Evolutionary conservation across 2,329 filamentous ascomycete species (phyloP).

Genomic region (Trichoderma oligosporum): DNA sequence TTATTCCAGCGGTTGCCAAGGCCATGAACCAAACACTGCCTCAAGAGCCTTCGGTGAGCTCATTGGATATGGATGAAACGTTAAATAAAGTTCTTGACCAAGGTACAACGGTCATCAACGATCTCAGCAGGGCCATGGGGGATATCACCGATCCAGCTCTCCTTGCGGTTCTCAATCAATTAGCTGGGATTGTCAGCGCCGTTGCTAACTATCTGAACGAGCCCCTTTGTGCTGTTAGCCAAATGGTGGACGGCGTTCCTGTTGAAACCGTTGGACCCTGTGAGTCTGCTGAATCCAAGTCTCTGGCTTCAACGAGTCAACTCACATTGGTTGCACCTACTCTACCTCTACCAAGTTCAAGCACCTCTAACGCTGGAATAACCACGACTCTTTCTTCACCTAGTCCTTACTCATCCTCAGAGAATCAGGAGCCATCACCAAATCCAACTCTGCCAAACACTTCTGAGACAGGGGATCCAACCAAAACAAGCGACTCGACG

Average conservation of each 20-base stretch:
- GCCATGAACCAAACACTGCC: slow-evolving; percentile 21
- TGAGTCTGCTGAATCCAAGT: neutral
- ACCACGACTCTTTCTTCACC: neutral
- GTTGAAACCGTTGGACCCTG: slow-evolving; percentile 24
- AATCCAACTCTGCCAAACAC: neutral
- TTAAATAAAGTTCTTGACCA: slow-evolving; percentile 21
- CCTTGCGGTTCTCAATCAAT: slow-evolving; percentile 24
- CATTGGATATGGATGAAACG: slow-evolving; percentile 17
- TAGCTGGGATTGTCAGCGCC: slow-evolving; percentile 23
- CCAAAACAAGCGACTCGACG: neutral
- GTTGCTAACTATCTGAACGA: slow-evolving; percentile 21
- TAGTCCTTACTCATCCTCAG: neutral
- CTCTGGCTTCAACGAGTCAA: neutral
- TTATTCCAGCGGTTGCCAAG: slow-evolving; percentile 26
- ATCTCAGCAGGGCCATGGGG: slow-evolving; percentile 20
- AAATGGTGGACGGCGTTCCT: slow-evolving; percentile 11
- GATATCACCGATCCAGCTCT: slow-evolving; percentile 18
- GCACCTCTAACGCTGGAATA: neutral
- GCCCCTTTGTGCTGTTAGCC: slow-evolving; percentile 24
- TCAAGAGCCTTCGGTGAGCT: neutral
- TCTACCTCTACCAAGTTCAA: neutral
- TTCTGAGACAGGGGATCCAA: neutral
- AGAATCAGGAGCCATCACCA: neutral
- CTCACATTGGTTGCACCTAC: neutral
- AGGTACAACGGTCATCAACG: slow-evolving; percentile 24